Evolutionary conservation across 768 basidiomycete genomes (phyloP).

Genomic region (Collybia nuda): DNA sequence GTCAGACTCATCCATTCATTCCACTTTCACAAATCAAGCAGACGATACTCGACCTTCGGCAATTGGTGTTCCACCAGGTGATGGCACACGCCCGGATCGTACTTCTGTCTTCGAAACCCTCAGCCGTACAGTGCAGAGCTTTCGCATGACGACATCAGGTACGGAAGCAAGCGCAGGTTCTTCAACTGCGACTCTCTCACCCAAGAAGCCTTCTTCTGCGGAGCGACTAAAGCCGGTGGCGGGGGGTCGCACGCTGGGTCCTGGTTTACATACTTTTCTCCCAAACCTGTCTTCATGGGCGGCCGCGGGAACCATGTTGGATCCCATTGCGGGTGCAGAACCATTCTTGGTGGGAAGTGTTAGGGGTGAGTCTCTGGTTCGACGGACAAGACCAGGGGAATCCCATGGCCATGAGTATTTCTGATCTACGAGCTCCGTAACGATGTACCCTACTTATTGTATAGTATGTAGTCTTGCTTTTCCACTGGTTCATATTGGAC

Average conservation of each 20-base stretch:
- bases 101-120: constrained; percentile 54
- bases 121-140: constrained; percentile 52
- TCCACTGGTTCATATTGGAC: neutral
- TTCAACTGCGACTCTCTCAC: constrained; percentile 14
- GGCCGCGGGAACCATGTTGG: constrained; percentile 23
- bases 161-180: constrained; percentile 1
- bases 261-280: constrained; percentile 15
- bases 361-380: constrained; percentile 33
- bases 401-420: constrained; percentile 24
- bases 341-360: constrained; percentile 33
- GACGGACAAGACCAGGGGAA: constrained; percentile 18
- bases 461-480: neutral
- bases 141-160: constrained; percentile 28
- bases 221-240: constrained; percentile 9
- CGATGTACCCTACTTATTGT: neutral
- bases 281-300: constrained; percentile 29
- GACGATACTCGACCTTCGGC: constrained; percentile 25
- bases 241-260: constrained; percentile 5
- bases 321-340: constrained; percentile 21
- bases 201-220: constrained; percentile 7
- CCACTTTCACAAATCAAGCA: constrained; percentile 68
- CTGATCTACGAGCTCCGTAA: constrained; percentile 9
- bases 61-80: neutral
- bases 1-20: constrained; percentile 91
- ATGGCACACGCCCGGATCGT: constrained; percentile 33